Evolutionary conservation across 2,329 filamentous ascomycete species (phyloP).

Genomic region (Lecanoromycetidae sp.): DNA sequence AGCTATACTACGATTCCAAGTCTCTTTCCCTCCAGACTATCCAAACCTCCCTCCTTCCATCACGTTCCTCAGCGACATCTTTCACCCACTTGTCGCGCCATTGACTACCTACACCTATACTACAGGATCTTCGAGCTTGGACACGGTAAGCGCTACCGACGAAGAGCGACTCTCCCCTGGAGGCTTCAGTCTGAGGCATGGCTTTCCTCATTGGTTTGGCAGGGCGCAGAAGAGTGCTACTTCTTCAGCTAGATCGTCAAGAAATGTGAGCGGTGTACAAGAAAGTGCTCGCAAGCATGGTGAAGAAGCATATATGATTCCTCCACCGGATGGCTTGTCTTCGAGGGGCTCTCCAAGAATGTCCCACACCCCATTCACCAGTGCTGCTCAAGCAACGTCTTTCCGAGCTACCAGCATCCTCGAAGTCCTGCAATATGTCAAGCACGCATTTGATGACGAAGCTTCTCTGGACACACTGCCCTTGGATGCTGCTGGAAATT

Average conservation of each 20-base stretch:
- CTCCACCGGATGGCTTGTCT: not conserved
- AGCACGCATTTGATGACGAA: constrained; percentile 68
- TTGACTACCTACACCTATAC: constrained; percentile 92
- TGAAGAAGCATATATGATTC: not conserved
- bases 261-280: constrained; percentile 34
- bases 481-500: constrained; percentile 72
- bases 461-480: constrained; percentile 65
- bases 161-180: constrained; percentile 75
- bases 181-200: constrained; percentile 79
- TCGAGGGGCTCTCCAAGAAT: not conserved
- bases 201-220: constrained; percentile 85
- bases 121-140: constrained; percentile 60
- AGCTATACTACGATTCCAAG: constrained; percentile 77
- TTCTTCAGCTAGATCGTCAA: constrained; percentile 27
- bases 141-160: constrained; percentile 71
- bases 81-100: constrained; percentile 85
- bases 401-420: constrained; percentile 31
- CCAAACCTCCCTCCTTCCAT: constrained; percentile 70
- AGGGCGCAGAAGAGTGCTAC: constrained; percentile 37
- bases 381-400: not conserved
- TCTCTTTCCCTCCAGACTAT: constrained; percentile 73
- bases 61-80: constrained; percentile 83
- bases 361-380: not conserved
- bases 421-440: constrained; percentile 67
- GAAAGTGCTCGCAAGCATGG: constrained; percentile 4